Conservation (phyloP, 2,329 filamentous ascomycete species). For the Aureobasidium vineae region DNA sequence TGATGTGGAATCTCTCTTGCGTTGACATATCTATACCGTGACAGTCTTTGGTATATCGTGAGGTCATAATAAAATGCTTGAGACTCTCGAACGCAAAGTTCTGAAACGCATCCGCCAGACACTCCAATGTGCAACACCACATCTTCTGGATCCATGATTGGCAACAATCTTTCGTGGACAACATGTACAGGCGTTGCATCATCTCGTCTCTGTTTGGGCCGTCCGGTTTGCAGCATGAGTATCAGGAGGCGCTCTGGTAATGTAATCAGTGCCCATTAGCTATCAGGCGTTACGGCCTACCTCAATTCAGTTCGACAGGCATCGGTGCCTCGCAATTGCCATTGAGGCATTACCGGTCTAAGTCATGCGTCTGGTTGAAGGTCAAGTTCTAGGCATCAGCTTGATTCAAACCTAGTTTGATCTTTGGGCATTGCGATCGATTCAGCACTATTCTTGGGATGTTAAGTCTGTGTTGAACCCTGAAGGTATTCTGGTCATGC, state of each 20-base stretch:
- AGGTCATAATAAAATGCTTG: not conserved
- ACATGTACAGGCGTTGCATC: not conserved
- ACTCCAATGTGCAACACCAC: not conserved
- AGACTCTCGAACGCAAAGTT: not conserved
- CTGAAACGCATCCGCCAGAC: not conserved
- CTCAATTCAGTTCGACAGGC: not conserved
- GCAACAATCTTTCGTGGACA: not conserved
- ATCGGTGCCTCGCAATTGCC: not conserved
- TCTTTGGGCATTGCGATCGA: not conserved
- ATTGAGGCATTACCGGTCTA: not conserved
- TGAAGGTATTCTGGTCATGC: too few species aligned
- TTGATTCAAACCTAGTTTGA: not conserved
- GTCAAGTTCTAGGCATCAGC: not conserved
- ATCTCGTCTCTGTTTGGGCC: not conserved
- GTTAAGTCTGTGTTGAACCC: too few species aligned
- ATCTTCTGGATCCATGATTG: not conserved
- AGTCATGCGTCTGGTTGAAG: not conserved
- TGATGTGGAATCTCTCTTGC: too few species aligned
- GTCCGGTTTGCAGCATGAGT: not conserved
- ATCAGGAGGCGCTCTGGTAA: not conserved
- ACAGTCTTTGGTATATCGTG: too few species aligned
- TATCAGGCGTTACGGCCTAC: not conserved
- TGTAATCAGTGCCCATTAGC: too few species aligned
- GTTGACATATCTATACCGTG: too few species aligned
- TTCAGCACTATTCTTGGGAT: too few species aligned